A percentile compares a stretch with the other conserved stretches of the same genome.
These are phyloP conservation scores for Xylariaceae sp. DNA, from an alignment of 2,329 filamentous ascomycete species.

Conservation along the genomic window DNA sequence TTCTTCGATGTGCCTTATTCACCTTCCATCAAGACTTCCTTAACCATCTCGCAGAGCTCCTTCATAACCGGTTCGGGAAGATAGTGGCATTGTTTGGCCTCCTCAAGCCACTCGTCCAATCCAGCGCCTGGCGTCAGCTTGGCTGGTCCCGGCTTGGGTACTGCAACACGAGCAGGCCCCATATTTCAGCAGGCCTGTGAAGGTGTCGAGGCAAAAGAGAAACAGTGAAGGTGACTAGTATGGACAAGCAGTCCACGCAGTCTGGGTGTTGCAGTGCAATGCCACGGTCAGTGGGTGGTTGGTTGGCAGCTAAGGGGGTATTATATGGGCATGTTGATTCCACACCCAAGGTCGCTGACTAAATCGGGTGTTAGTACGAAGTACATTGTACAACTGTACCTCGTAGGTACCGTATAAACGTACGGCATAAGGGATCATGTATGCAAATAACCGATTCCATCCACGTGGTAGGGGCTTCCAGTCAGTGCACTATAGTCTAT, in stretches of 20 bases:
- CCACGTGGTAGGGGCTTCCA: not conserved
- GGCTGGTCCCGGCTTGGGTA: conserved; percentile 88
- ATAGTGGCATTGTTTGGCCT: conserved; percentile 96
- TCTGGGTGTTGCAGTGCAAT: conserved; percentile 10
- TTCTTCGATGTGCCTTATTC: conserved; percentile 25
- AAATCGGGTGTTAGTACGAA: too few species aligned
- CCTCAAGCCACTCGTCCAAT: conserved; percentile 92
- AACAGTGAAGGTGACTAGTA: not conserved
- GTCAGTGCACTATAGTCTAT: too few species aligned
- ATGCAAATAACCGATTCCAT: not conserved
- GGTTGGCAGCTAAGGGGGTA: not conserved
- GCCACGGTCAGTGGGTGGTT: conserved; percentile 10
- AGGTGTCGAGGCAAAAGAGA: conserved; percentile 1
- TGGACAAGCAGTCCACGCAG: not conserved
- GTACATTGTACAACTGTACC: too few species aligned
- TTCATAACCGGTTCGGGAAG: conserved; percentile 97
- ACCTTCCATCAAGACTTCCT: conserved; percentile 99
- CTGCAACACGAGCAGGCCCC: conserved; percentile 38
- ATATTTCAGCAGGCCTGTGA: conserved; percentile 16
- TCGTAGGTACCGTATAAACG: too few species aligned
- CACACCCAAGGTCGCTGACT: not conserved
- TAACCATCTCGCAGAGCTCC: conserved; percentile 96
- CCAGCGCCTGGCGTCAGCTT: conserved; percentile 78
- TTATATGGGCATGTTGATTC: conserved; percentile 1
- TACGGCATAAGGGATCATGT: not conserved